phyloP scores from a whole-genome alignment of 495 filamentous ascomycete genomes.

The Lophiostoma macrostomum region DNA sequence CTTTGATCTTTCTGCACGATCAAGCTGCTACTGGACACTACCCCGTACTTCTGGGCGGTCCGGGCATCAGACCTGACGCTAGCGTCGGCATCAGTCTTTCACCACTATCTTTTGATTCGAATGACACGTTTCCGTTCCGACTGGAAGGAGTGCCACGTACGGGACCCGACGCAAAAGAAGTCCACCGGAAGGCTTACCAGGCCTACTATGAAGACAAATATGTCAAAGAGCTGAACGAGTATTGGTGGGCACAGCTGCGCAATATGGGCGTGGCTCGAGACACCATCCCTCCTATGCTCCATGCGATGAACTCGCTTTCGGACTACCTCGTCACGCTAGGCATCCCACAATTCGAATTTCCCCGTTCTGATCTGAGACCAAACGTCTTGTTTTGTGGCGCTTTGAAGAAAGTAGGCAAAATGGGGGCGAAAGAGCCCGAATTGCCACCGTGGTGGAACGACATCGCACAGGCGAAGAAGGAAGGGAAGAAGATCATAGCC shows the following conservation, averaged over 20 bases:
- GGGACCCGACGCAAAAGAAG: slow-evolving; percentile 6
- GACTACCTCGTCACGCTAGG: slow-evolving; percentile 12
- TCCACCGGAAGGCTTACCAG: slow-evolving; percentile 7
- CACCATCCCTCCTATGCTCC: not conserved
- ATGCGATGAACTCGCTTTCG: slow-evolving; percentile 2
- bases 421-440: not conserved
- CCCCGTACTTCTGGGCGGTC: slow-evolving; percentile 6
- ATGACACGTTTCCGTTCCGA: slow-evolving; percentile 18
- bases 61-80: slow-evolving; percentile 7
- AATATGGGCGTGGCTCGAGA: slow-evolving; percentile 1
- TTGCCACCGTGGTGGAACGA: slow-evolving; percentile 20
- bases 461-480: slow-evolving; percentile 18
- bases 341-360: slow-evolving; percentile 22
- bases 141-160: slow-evolving; percentile 4
- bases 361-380: slow-evolving; percentile 2
- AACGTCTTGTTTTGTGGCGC: slow-evolving; percentile 14
- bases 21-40: not conserved
- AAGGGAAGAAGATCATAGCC: slow-evolving; percentile 21
- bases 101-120: slow-evolving; percentile 6
- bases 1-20: slow-evolving; percentile 7
- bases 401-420: slow-evolving; percentile 3
- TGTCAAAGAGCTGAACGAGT: slow-evolving; percentile 1
- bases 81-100: slow-evolving; percentile 12
- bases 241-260: not conserved
- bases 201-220: not conserved